Percentiles rank a stretch among this genome's conserved stretches.
phyloP scores from a whole-genome alignment of 148 eudicot species.

The Chenopodium formosanum region DNA sequence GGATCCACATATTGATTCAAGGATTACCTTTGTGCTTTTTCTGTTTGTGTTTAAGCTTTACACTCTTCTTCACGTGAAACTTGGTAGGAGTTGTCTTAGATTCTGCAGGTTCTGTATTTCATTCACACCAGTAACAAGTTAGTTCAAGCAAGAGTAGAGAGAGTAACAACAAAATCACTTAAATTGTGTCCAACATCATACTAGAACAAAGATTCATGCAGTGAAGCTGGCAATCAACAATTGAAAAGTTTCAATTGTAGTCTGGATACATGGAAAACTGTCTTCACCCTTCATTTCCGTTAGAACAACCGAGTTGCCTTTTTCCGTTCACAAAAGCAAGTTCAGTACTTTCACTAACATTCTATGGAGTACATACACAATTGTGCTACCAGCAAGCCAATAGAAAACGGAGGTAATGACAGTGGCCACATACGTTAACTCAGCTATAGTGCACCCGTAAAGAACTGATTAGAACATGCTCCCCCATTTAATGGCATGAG shows the following conservation, averaged over 20 bases:
- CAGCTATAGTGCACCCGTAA: too few relatives aligned
- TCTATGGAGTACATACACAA: neutral
- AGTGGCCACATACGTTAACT: too few relatives aligned
- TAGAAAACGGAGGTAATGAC: too few relatives aligned
- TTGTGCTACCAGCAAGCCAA: neutral
- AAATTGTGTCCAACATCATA: neutral
- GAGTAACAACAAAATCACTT: neutral
- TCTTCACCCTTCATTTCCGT: neutral
- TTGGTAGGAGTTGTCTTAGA: conserved; percentile 40
- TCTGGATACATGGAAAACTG: neutral
- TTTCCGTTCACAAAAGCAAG: neutral
- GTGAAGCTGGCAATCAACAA: neutral
- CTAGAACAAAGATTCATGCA: neutral
- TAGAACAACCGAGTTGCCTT: neutral
- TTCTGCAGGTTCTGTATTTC: conserved; percentile 46
- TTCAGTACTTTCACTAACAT: neutral
- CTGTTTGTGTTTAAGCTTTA: conserved; percentile 54
- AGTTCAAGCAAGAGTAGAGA: neutral
- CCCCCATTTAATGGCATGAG: too few relatives aligned
- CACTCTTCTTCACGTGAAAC: conserved; percentile 70
- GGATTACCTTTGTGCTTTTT: conserved; percentile 56
- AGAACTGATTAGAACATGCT: too few relatives aligned
- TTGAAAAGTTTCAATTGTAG: too few relatives aligned
- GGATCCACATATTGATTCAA: neutral
- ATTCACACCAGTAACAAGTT: neutral